Evolutionary conservation across 805 yeast species (phyloP).

Genomic region (Candida chilensis): DNA sequence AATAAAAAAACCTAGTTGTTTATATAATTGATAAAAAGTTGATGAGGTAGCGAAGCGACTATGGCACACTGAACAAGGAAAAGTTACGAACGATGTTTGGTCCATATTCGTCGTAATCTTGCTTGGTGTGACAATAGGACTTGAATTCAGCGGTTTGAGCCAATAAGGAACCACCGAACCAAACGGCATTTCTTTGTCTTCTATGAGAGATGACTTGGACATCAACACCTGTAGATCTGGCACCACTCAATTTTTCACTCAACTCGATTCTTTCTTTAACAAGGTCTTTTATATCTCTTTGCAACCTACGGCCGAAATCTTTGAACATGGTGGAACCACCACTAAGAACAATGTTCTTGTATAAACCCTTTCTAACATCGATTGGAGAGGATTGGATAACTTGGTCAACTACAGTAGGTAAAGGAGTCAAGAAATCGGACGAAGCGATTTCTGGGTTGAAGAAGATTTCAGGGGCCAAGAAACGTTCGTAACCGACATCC

Average conservation of each 20-base stretch:
- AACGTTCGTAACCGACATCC: slow-evolving; percentile 96
- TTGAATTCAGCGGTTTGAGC: slow-evolving; percentile 97
- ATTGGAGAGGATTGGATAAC: slow-evolving; percentile 94
- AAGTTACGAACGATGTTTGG: slow-evolving; percentile 97
- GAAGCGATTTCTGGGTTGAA: slow-evolving; percentile 97
- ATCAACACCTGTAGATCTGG: slow-evolving; percentile 86
- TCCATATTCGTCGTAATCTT: slow-evolving; percentile 96
- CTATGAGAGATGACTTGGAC: slow-evolving; percentile 96
- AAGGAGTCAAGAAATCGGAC: slow-evolving; percentile 89
- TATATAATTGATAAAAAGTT: too few relatives aligned
- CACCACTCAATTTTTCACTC: slow-evolving; percentile 69
- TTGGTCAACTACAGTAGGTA: slow-evolving; percentile 92
- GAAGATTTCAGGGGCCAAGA: slow-evolving; percentile 98
- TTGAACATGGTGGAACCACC: slow-evolving; percentile 99
- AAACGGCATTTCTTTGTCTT: slow-evolving; percentile 96
- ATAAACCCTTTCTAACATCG: slow-evolving; percentile 94
- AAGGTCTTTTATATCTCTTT: slow-evolving; percentile 81
- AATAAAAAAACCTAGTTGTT: too few relatives aligned
- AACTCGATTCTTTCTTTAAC: slow-evolving; percentile 83
- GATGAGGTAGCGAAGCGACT: too few relatives aligned
- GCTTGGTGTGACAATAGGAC: slow-evolving; percentile 93
- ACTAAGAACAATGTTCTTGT: slow-evolving; percentile 88
- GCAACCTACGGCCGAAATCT: slow-evolving; percentile 95
- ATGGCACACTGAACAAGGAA: slow-evolving; percentile 87
- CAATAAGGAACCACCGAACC: slow-evolving; percentile 97